Conservation (phyloP, 2,329 filamentous ascomycete species). For the Conoideocrella luteorostrata region DNA sequence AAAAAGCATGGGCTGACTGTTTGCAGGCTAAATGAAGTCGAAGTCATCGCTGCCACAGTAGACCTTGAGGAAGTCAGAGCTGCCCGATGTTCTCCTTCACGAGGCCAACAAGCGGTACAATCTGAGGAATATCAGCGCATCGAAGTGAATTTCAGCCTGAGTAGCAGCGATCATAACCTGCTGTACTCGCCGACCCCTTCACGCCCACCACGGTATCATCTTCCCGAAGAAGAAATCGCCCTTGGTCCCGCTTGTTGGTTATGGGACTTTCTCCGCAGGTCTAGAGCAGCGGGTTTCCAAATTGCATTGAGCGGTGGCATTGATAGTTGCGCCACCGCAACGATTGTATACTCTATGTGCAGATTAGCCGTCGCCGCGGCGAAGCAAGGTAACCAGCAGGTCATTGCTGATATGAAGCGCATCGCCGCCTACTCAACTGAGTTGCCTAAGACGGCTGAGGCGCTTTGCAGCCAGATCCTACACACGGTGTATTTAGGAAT, state of each 20-base stretch:
- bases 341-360: slow-evolving; percentile 43
- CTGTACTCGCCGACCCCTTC: slow-evolving; percentile 32
- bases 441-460: slow-evolving; percentile 50
- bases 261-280: slow-evolving; percentile 56
- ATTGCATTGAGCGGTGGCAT: slow-evolving; percentile 50
- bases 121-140: slow-evolving; percentile 13
- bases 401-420: slow-evolving; percentile 19
- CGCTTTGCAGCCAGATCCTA: slow-evolving; percentile 39
- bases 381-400: slow-evolving; percentile 23
- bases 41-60: slow-evolving; percentile 59
- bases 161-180: slow-evolving; percentile 19
- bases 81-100: slow-evolving; percentile 5
- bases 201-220: slow-evolving; percentile 46
- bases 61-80: slow-evolving; percentile 63
- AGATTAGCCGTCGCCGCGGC: slow-evolving; percentile 48
- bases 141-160: slow-evolving; percentile 10
- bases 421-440: slow-evolving; percentile 18
- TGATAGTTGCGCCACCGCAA: slow-evolving; percentile 43
- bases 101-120: slow-evolving; percentile 11
- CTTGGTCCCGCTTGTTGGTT: slow-evolving; percentile 59
- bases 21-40: slow-evolving; percentile 33
- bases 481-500: slow-evolving; percentile 57
- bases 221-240: slow-evolving; percentile 62
- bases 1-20: not conserved
- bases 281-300: slow-evolving; percentile 44